Conservation (phyloP, 176 grass and related monocot species). For the Oryza brachyantha region DNA sequence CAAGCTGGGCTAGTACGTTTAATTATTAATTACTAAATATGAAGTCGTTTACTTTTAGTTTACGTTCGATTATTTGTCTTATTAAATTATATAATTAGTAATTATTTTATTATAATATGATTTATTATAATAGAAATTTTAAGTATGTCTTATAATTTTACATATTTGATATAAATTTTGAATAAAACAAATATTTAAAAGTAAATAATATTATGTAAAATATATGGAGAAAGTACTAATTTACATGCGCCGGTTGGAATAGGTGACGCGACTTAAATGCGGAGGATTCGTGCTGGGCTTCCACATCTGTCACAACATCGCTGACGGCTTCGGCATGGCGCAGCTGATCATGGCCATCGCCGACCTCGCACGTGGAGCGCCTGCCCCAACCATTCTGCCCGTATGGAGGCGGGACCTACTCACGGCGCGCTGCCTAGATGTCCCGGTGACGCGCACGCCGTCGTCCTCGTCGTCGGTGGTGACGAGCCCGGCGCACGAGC, state of each 20-base stretch:
- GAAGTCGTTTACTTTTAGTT: too few relatives aligned
- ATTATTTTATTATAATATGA: too few relatives aligned
- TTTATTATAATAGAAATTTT: too few relatives aligned
- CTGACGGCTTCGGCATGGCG: constrained; percentile 45
- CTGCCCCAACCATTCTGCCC: constrained; percentile 18
- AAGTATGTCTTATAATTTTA: too few relatives aligned
- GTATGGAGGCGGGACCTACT: constrained; percentile 52
- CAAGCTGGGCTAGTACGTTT: too few relatives aligned
- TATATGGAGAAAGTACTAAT: too few relatives aligned
- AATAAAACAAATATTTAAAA: too few relatives aligned
- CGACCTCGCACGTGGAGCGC: constrained; percentile 38
- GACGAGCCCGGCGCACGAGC: background rate
- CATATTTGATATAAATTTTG: too few relatives aligned
- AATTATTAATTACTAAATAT: too few relatives aligned
- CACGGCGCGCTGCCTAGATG: background rate
- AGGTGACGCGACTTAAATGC: constrained; percentile 51
- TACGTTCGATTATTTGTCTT: too few relatives aligned
- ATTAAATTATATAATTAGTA: too few relatives aligned
- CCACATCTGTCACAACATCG: constrained; percentile 53
- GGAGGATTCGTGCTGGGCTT: constrained; percentile 45
- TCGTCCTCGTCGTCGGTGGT: background rate
- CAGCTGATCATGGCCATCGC: constrained; percentile 38
- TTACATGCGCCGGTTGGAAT: background rate
- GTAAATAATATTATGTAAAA: too few relatives aligned
- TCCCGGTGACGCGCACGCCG: background rate